Evolutionary conservation across 202 grass and related monocot species (phyloP), one percentile per base, ranked within the genome.

Genomic region (Schoenoplectus tabernaemontani): DNA sequence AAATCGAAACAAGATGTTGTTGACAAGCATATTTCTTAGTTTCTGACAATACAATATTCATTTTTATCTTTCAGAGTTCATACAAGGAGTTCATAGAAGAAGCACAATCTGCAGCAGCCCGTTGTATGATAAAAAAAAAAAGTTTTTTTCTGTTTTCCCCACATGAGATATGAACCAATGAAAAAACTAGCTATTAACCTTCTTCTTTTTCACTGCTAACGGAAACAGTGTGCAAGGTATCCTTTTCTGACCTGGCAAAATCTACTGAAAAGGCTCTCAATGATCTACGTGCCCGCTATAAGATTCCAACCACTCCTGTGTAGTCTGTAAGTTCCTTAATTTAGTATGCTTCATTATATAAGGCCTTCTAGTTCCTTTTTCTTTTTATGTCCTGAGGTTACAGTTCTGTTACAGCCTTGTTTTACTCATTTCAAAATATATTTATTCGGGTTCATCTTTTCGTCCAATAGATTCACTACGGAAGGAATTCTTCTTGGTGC

Each of bases 21-120:
- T 83, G 26, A 60, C 1, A 51, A 47, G 53, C 41, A 80, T 50
- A 24, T 50, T 41, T 61, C 28, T 76, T 41, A 22, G 1, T 61
- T 68, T 54, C 51, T 82, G 81, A 82, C 78, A 60, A 66, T 32
- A 39, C n/a, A 51, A 57, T 30, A 71, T 12, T 57, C 71, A 22
- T 57, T n/a, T 32, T 81, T 78, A 22, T 66, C 24, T 73, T 51
- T 16, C 85, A 97, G 93, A 79, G 66, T 61, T 90, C 91, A 8
- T 97, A 97, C 85, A 90, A 80, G 84, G 90, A 91, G 59, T 85
- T 93, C 66, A 84, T 92, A 75, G 70, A 89, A 19, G 89, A 97
- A 82, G 87, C 88, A 79, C 91, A 92, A 50, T 44, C 91, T 23
- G 88, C 93, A 63, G 85, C 89, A 24, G 83, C 89, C 79, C 93